A percentile compares a stretch with the other conserved stretches of the same genome.
Conservation (phyloP, 108 stramenopile species). For the Chaetoceros tenuissimus region DNA sequence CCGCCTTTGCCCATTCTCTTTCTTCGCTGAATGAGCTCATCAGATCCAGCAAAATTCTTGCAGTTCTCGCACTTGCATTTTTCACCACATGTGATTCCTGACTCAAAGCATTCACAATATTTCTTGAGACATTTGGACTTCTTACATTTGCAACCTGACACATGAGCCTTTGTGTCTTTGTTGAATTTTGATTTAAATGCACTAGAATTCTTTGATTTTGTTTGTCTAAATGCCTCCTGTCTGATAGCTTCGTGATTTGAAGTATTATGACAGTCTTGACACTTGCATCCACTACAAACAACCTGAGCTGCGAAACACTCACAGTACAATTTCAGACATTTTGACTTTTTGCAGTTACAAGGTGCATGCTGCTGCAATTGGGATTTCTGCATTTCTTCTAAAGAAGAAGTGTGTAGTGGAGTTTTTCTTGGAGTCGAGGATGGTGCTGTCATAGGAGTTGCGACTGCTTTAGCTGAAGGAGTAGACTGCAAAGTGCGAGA, state of each 20-base stretch:
- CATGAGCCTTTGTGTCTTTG: constrained; percentile 47
- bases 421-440: not conserved
- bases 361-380: no score
- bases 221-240: constrained; percentile 84
- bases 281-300: constrained; percentile 89
- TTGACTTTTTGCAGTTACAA: constrained; percentile 87
- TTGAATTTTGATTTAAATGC: constrained; percentile 65
- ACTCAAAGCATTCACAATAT: constrained; percentile 98
- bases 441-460: not conserved
- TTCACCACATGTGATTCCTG: constrained; percentile 78
- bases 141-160: constrained; percentile 92
- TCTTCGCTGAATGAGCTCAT: constrained; percentile 68
- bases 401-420: no score
- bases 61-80: constrained; percentile 95
- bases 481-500: not conserved
- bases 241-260: constrained; percentile 53
- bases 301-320: constrained; percentile 85
- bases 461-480: not conserved
- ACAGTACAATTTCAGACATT: constrained; percentile 94
- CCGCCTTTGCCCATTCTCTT: no score
- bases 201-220: constrained; percentile 70
- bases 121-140: constrained; percentile 93
- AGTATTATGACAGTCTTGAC: constrained; percentile 79
- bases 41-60: constrained; percentile 75
- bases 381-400: not conserved